A percentile compares a stretch with the other conserved stretches of the same genome.
phyloP scores from a whole-genome alignment of 2,329 filamentous ascomycete species.

The Fusarium sp. region DNA sequence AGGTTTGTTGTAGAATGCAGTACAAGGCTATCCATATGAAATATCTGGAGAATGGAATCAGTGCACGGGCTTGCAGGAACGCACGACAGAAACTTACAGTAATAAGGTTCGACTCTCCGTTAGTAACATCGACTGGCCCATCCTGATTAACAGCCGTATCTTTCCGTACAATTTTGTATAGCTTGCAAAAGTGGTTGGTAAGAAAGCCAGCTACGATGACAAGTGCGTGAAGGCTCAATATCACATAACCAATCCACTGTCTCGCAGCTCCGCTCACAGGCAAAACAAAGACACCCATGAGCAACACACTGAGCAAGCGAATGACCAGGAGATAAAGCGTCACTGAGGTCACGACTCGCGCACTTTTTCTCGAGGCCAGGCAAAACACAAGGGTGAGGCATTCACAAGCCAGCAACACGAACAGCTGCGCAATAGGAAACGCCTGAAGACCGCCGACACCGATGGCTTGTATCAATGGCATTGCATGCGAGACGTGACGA shows the following conservation, averaged over 20 bases:
- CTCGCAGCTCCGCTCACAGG: not conserved
- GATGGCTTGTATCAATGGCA: conserved; percentile 1
- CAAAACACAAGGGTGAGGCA: not conserved
- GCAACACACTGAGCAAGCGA: not conserved
- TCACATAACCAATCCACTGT: not conserved
- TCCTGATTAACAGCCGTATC: not conserved
- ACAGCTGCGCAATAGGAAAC: conserved; percentile 1
- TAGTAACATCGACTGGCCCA: accelerated
- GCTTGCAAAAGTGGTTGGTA: not conserved
- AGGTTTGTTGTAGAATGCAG: not conserved
- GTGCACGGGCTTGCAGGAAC: too few relatives aligned
- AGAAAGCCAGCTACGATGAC: not conserved
- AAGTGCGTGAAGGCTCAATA: not conserved
- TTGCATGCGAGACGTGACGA: not conserved
- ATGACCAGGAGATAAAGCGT: accelerated
- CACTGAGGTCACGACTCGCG: not conserved
- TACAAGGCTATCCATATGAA: not conserved
- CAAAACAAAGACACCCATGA: not conserved
- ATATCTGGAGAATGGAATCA: not conserved
- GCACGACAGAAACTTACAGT: not conserved
- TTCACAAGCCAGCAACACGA: not conserved
- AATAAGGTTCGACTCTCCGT: too few relatives aligned
- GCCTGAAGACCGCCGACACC: conserved; percentile 2
- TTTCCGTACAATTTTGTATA: not conserved
- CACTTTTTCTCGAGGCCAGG: not conserved